phyloP scores from a whole-genome alignment of 208 protist genomes.

The Angomonas deanei region DNA sequence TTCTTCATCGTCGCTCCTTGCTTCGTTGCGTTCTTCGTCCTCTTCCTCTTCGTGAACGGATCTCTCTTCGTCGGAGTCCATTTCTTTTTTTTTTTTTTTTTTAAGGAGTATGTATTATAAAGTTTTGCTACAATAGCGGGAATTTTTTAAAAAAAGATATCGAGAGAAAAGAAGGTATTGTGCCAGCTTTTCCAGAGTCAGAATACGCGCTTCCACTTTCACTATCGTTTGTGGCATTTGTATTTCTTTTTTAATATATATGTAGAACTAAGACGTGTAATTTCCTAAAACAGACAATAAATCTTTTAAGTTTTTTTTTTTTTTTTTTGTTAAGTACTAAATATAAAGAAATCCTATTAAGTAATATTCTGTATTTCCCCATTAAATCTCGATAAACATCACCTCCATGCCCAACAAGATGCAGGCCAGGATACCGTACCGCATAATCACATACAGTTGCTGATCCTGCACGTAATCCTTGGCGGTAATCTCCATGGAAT shows the following conservation, averaged over 20 bases:
- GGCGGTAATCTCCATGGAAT: conserved; percentile 81
- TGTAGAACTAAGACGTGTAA: neutral
- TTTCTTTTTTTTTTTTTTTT: conserved; percentile 7
- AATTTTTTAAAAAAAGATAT: no score
- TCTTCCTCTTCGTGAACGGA: conserved; percentile 17
- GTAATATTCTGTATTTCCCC: neutral
- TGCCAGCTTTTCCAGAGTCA: no score
- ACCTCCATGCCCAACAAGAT: conserved; percentile 82
- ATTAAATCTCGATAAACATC: conserved; percentile 34
- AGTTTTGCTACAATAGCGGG: no score
- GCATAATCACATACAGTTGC: conserved; percentile 78
- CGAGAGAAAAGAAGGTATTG: no score
- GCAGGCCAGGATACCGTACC: conserved; percentile 75
- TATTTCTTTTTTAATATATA: neutral
- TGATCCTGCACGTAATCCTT: conserved; percentile 90
- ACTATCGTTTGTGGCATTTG: neutral
- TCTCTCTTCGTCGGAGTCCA: conserved; percentile 10
- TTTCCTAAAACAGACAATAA: no score
- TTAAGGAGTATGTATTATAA: no score
- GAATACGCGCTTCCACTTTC: no score
- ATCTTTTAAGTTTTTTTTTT: conserved; percentile 11
- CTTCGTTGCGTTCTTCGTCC: conserved; percentile 13
- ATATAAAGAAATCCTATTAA: neutral
- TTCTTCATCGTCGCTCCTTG: neutral
- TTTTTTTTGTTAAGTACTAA: neutral